Base-by-base conservation (phyloP, 805 yeast genomes). In the Wickerhamomyces strasburgensis region DNA sequence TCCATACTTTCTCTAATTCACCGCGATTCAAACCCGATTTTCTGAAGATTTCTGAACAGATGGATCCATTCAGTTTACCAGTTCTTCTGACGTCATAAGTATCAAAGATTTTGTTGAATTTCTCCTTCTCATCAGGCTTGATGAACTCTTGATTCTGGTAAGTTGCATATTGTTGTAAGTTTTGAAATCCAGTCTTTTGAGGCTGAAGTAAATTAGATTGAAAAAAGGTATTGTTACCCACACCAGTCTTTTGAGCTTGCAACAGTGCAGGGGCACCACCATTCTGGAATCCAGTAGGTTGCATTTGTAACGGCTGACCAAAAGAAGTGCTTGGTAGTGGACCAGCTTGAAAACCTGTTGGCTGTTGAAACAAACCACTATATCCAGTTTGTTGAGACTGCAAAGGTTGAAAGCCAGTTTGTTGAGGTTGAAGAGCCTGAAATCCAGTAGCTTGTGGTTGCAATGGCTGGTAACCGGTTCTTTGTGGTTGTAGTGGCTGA, bases 1-100 rank as follows among this genome's bases (percentile, higher is more conserved):
- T 84, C 98, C 98, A 90, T 44, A 93, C 88, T 29, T 79, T 71
- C 60, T 89, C 98, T 44, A 90, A 70, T 52, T 89, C 97, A 5
- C 78, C 69, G 59, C 96, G 78, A 38, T 80, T 71, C 48, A 93
- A 73, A 3, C 98, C 98, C 15, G 95, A 84, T 62, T 93, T 90
- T 38, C 93, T 80, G 59, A 93, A 88, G 32, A 93, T 80, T 39
- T 77, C 77, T 35, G 90, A 84, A 2, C 96, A 96, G 10, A 80
- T 77, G 18, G 75, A 75, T 13, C 96, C 95, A 39, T 79, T 82
- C 42, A 90, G 68, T 45, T 62, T 75, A 0, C 98, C 98, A 30
- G 65, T 64, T 32, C 71, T 71, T 28, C 66, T 53, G 13, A 76
- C 65, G 54, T 89, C 97, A 87, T 95, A 90, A 28, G 93, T 88